A percentile compares a stretch with the other conserved stretches of the same genome.
These are phyloP conservation scores for Calonectria pseudoturangicola DNA, from an alignment of 2,329 filamentous ascomycete genomes.

Conservation along the genomic window DNA sequence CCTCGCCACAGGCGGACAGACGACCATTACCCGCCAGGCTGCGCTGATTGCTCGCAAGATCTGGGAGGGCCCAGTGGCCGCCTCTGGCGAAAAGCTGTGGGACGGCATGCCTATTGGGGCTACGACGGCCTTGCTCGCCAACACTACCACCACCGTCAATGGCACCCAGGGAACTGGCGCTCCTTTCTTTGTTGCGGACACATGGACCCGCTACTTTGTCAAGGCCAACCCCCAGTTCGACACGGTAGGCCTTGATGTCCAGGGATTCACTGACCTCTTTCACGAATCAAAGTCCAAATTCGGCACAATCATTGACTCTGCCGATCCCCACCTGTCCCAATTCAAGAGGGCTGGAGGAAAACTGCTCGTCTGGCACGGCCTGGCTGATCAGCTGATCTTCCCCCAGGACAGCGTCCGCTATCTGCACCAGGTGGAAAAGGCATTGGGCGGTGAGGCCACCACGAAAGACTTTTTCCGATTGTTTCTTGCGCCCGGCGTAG, in stretches of 20 bases:
- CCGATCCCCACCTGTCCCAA: conserved; percentile 52
- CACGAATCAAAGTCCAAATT: conserved; percentile 18
- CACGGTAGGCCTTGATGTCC: conserved; percentile 11
- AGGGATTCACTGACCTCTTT: conserved; percentile 2
- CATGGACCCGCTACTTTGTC: conserved; percentile 19
- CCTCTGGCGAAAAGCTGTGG: conserved; percentile 25
- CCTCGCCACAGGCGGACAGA: conserved; percentile 58
- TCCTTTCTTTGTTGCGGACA: conserved; percentile 13
- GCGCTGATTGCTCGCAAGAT: conserved; percentile 19
- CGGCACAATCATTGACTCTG: conserved; percentile 45
- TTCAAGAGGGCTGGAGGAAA: conserved; percentile 62
- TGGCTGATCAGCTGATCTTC: conserved; percentile 33
- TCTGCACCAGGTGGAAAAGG: conserved; percentile 10
- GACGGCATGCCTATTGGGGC: conserved; percentile 5
- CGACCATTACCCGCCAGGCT: not conserved
- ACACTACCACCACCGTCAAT: not conserved
- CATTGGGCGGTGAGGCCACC: not conserved
- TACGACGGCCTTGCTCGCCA: not conserved
- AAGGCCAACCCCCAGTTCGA: conserved; percentile 25
- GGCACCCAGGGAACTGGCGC: not conserved
- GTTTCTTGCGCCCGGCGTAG: conserved; percentile 33
- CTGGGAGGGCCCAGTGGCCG: conserved; percentile 18
- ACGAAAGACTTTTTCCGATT: conserved; percentile 29
- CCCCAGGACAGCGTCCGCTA: conserved; percentile 9
- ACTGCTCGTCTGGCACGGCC: conserved; percentile 63